Base-by-base conservation (phyloP, 2,329 filamentous ascomycete genomes). In the Stachybotrys chartarum region DNA sequence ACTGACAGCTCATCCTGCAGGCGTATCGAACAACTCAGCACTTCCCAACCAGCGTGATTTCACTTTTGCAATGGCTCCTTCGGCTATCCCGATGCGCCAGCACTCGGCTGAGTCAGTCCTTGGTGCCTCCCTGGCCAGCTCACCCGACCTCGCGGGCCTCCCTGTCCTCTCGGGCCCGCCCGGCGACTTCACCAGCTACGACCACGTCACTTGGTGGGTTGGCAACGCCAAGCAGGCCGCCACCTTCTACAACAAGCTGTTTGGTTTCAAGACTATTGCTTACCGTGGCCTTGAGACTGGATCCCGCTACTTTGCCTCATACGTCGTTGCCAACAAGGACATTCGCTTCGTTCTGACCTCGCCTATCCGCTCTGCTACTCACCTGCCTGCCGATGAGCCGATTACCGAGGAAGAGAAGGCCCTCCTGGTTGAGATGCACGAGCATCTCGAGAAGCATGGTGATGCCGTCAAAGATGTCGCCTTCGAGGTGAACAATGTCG, bases 151-250 rank as follows among this genome's bases (percentile, higher is more conserved):
- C 17, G 47, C n/a, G 6, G 3, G 30, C 10, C 47, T 18, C 7
- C 24, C 11, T 18, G 18, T 30, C n/a, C n/a, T 30, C 14, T 18
- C n/a, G 4, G 24, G 18, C 47, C 71, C 75, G 65, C 58, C 70
- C 65, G 50, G 71, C 30, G 30, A 31, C 14, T 35, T 51, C 49
- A 51, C 18, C 16, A n/a, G 87, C 62, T 92, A 91, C 68, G 87
- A 91, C 72, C 86, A 92, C 69, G 81, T 92, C 17, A 88, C 87
- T 64, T 93, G 89, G 89, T 92, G 88, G 73, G 90, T 93, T 11
- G 88, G 88, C 63, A 94, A 94, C 66, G 90, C 90, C 60, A 93
- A 93, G 73, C 88, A 93, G 75, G 87, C 88, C 1, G 89, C 89
- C 32, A 80, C 84, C n/a, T 93, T 87, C 74, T 93, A 92, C 72